These are phyloP conservation scores for Podila horticola DNA, from an alignment of 192 early-diverging fungal genomes.

Conservation along the genomic window DNA sequence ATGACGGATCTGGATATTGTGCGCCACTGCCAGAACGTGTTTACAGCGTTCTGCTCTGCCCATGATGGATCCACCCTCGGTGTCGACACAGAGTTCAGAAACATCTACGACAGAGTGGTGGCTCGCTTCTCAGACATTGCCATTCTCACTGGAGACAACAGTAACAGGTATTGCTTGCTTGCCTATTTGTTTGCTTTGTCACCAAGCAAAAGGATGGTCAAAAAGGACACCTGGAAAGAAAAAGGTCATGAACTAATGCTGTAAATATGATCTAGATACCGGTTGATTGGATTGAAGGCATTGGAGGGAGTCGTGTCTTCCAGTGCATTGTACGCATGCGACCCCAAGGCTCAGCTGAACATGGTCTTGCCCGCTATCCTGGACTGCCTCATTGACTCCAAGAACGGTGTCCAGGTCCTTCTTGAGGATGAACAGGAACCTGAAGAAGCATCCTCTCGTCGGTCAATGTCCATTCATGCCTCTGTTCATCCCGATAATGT, in stretches of 20 bases:
- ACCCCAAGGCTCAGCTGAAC: slow-evolving; percentile 70
- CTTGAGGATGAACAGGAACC: slow-evolving; percentile 6
- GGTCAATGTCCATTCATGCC: slow-evolving; percentile 29
- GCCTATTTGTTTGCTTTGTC: neutral
- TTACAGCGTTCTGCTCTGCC: slow-evolving; percentile 77
- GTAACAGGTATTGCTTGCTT: slow-evolving; percentile 28
- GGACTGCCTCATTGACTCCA: slow-evolving; percentile 48
- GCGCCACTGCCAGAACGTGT: slow-evolving; percentile 41
- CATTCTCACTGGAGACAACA: slow-evolving; percentile 31
- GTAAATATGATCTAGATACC: slow-evolving; percentile 28
- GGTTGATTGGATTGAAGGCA: slow-evolving; percentile 69
- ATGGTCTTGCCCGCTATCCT: slow-evolving; percentile 67
- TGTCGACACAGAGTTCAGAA: slow-evolving; percentile 72
- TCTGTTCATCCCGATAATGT: slow-evolving; percentile 40
- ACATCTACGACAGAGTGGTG: slow-evolving; percentile 67
- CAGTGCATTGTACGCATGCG: slow-evolving; percentile 67
- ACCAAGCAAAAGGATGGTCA: neutral
- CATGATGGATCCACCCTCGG: slow-evolving; percentile 78
- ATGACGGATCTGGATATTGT: slow-evolving; percentile 42
- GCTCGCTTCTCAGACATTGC: slow-evolving; percentile 61
- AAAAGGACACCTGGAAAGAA: neutral
- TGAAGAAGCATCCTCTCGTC: neutral
- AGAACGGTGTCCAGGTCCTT: slow-evolving; percentile 31
- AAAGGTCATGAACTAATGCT: neutral
- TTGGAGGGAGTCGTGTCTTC: slow-evolving; percentile 71